These are phyloP conservation scores for Suillus subalutaceus DNA, from an alignment of 768 basidiomycete genomes.

Conservation along the genomic window DNA sequence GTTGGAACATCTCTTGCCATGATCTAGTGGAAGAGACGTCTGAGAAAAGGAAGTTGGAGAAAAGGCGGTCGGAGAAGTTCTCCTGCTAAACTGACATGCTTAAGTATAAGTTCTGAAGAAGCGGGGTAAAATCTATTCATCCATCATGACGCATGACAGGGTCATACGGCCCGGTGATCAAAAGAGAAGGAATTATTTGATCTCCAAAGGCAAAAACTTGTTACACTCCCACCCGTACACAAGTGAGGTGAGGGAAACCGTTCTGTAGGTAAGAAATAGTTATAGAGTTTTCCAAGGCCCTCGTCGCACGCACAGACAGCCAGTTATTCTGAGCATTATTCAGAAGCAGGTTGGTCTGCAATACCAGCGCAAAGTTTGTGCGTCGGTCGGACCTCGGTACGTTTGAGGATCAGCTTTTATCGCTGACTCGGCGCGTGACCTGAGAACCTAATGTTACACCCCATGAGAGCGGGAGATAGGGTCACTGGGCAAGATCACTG, in stretches of 20 bases:
- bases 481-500: neutral
- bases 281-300: neutral
- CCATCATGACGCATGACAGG: conserved; percentile 19
- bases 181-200: conserved; percentile 7
- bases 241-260: neutral
- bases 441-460: neutral
- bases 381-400: neutral
- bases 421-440: neutral
- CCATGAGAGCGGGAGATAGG: neutral
- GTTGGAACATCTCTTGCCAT: conserved; percentile 53
- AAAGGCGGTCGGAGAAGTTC: neutral
- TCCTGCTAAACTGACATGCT: neutral
- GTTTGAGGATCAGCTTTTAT: neutral
- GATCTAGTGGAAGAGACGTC: conserved; percentile 1
- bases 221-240: too few relatives aligned
- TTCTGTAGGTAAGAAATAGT: neutral
- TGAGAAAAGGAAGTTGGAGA: conserved; percentile 6
- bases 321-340: neutral
- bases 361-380: neutral
- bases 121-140: conserved; percentile 2
- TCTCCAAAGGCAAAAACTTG: neutral
- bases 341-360: neutral
- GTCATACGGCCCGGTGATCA: conserved; percentile 13
- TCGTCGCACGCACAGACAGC: neutral
- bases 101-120: conserved; percentile 15